Evolutionary conservation across 2,329 filamentous ascomycete genomes (phyloP), one percentile per base, ranked within the genome.

Genomic region (Stagonosporopsis chrysanthemi): DNA sequence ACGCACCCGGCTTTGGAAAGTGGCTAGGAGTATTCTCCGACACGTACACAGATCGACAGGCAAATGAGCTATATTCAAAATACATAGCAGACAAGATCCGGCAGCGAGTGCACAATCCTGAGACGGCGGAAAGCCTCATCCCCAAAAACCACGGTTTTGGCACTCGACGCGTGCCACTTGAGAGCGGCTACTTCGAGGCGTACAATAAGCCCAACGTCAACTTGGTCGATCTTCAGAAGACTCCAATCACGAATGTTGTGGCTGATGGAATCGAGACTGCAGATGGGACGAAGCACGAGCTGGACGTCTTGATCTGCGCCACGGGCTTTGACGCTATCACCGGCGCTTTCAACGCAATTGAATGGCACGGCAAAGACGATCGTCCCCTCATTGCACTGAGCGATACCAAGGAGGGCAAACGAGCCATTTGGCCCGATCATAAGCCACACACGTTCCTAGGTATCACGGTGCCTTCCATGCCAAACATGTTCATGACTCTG

Each of bases 231-330:
- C 75, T 65, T 1, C 35, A 40, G 3, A 41, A 43, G 5, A 66
- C 78, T 1, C 71, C 72, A 0, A 84, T 86, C 47, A 74, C 75
- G 23, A 68, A 74, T 6, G 73, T 86, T 26, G 79, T 83, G 2
- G 68, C 78, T 2, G 75, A 79, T 14, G 80, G 84, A 5, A 75
- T 86, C 56, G 72, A 80, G 65, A 77, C 84, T 19, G 73, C 72
- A 1, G 79, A 79, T 2, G 47, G 47, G 1, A 69, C 79, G 29
- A 71, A 83, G 24, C 68, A 83, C 53, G 75, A 81, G 28, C 78
- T 85, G 7, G 86, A 88, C 65, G 78, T 79, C 22, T 81, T 88
- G 41, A 75, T 87, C 53, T 62, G 75, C 50, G 78, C 70, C 17
- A 80, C 74, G 0, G 79, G 79, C 0, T 82, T 78, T 51, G 78